Evolutionary conservation across 108 stramenopile genomes (phyloP).

Genomic region (Skeletonema menzelii): DNA sequence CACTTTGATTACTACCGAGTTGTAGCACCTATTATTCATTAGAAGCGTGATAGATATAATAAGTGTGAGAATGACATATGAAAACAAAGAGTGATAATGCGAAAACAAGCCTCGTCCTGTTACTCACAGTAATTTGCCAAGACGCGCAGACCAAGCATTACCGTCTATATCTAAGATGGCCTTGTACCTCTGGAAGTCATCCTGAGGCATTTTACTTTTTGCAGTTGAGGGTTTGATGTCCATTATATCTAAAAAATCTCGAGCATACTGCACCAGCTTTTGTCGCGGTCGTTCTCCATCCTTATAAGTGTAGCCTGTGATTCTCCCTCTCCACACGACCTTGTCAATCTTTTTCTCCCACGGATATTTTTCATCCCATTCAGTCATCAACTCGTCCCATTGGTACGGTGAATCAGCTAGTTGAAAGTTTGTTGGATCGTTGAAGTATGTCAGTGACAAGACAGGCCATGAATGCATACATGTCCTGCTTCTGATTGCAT

Average conservation of each 20-base stretch:
- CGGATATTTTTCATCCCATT: constrained; percentile 23
- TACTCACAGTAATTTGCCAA: constrained; percentile 26
- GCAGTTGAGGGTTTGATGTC: constrained; percentile 6
- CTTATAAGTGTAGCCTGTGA: constrained; percentile 30
- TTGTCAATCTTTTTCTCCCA: constrained; percentile 30
- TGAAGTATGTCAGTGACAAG: constrained; percentile 23
- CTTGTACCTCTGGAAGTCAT: constrained; percentile 34
- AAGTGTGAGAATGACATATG: background rate
- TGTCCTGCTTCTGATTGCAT: constrained; percentile 18
- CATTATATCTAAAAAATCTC: constrained; percentile 20
- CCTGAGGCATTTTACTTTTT: constrained; percentile 14
- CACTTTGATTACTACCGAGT: constrained; percentile 50
- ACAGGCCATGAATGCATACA: constrained; percentile 33
- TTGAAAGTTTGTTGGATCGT: constrained; percentile 17
- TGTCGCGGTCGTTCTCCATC: constrained; percentile 26
- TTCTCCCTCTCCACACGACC: constrained; percentile 30
- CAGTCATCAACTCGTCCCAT: constrained; percentile 23
- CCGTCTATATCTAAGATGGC: constrained; percentile 57
- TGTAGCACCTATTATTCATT: constrained; percentile 25
- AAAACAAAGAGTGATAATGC: background rate
- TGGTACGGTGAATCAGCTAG: constrained; percentile 11
- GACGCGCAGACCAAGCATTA: constrained; percentile 47
- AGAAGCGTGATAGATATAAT: background rate
- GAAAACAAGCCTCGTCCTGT: background rate
- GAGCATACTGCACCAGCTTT: constrained; percentile 13